phyloP scores from a whole-genome alignment of 306 rosid genomes.

The Cotoneaster glaucophyllus region DNA sequence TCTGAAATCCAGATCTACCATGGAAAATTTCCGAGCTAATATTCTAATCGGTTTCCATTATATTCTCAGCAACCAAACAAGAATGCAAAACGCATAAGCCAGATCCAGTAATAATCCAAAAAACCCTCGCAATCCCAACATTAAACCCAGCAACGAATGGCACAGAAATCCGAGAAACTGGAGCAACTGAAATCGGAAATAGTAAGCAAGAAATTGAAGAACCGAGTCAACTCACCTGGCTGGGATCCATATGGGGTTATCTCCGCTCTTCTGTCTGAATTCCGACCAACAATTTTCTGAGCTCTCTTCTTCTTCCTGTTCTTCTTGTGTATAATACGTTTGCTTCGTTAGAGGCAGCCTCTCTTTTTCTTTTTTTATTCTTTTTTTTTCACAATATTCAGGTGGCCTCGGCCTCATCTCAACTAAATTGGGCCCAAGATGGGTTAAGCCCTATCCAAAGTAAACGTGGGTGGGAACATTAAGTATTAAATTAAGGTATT shows the following conservation, averaged over 20 bases:
- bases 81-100: neutral
- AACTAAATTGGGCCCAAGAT: neutral
- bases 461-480: neutral
- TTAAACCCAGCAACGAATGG: neutral
- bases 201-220: neutral
- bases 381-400: too few species aligned
- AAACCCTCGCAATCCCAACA: neutral
- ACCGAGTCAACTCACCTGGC: constrained; percentile 4
- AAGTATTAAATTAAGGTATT: too few species aligned
- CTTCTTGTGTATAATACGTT: too few species aligned
- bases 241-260: neutral
- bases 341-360: too few species aligned
- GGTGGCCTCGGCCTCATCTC: neutral
- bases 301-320: neutral
- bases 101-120: neutral
- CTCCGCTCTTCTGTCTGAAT: neutral
- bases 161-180: neutral
- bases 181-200: neutral
- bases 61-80: constrained; percentile 2
- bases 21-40: neutral
- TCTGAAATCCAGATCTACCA: neutral
- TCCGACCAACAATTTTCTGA: neutral
- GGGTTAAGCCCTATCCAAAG: neutral
- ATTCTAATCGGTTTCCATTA: neutral
- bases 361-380: too few species aligned